phyloP scores from a whole-genome alignment of 106 monocot genomes.

The Dactylorhiza incarnata region DNA sequence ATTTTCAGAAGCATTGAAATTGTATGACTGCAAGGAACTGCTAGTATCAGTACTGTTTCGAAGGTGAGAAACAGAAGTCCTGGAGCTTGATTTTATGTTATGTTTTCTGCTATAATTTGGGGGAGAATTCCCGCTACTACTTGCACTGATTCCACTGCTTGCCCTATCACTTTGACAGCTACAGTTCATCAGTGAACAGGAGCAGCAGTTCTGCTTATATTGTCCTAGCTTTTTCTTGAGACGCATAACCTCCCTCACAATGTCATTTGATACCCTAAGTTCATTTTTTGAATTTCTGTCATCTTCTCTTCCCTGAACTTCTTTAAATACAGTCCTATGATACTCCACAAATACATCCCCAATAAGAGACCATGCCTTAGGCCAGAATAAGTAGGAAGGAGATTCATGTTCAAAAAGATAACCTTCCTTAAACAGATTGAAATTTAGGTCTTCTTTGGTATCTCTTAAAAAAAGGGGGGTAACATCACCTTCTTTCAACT shows the following conservation, averaged over 20 bases:
- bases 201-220: slow-evolving; percentile 60
- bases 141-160: slow-evolving; percentile 91
- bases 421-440: slow-evolving; percentile 14
- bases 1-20: slow-evolving; percentile 13
- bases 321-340: slow-evolving; percentile 38
- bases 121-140: slow-evolving; percentile 48
- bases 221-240: slow-evolving; percentile 88
- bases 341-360: slow-evolving; percentile 87
- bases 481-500: slow-evolving; percentile 11
- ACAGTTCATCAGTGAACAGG: slow-evolving; percentile 83
- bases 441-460: slow-evolving; percentile 12
- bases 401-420: slow-evolving; percentile 20
- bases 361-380: slow-evolving; percentile 82
- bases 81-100: slow-evolving; percentile 40
- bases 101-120: slow-evolving; percentile 40
- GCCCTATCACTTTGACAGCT: slow-evolving; percentile 86
- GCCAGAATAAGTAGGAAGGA: slow-evolving; percentile 73
- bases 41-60: slow-evolving; percentile 6
- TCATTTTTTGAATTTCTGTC: slow-evolving; percentile 28
- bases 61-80: slow-evolving; percentile 9
- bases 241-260: slow-evolving; percentile 80
- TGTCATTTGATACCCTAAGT: slow-evolving; percentile 83
- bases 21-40: slow-evolving; percentile 4
- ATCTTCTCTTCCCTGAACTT: slow-evolving; percentile 21
- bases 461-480: slow-evolving; percentile 19